phyloP scores from a whole-genome alignment of 306 rosid species.

The Quillaja saponaria region DNA sequence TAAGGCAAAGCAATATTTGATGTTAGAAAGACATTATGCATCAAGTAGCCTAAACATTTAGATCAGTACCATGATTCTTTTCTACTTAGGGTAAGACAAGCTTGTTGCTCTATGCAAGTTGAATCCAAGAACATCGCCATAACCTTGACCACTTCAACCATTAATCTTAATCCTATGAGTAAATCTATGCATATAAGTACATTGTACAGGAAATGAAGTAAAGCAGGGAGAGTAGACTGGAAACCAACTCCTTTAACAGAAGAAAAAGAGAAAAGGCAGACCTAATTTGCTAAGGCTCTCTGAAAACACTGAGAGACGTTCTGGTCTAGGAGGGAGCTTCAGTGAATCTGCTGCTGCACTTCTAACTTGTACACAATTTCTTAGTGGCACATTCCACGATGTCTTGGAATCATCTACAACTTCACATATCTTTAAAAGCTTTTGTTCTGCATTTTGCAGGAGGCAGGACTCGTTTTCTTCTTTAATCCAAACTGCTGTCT shows the following conservation, averaged over 20 bases:
- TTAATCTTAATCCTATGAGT: too few species aligned
- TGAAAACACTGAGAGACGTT: slow-evolving; percentile 67
- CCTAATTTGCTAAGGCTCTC: slow-evolving; percentile 69
- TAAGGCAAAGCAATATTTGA: slow-evolving; percentile 10
- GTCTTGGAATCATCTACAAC: slow-evolving; percentile 56
- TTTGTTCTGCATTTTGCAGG: slow-evolving; percentile 49
- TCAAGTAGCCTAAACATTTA: slow-evolving; percentile 16
- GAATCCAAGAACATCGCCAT: slow-evolving; percentile 10
- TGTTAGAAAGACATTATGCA: slow-evolving; percentile 22
- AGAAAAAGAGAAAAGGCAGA: slow-evolving; percentile 37
- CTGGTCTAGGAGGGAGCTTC: slow-evolving; percentile 60
- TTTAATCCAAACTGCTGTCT: slow-evolving; percentile 96
- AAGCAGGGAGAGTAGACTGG: background rate
- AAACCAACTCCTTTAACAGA: slow-evolving; percentile 23
- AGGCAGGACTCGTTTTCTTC: slow-evolving; percentile 61
- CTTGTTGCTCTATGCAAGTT: slow-evolving; percentile 7
- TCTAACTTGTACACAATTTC: slow-evolving; percentile 59
- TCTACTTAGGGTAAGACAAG: background rate
- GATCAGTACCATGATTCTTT: slow-evolving; percentile 9
- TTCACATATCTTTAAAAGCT: slow-evolving; percentile 65
- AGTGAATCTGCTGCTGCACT: slow-evolving; percentile 42
- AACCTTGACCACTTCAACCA: slow-evolving; percentile 2
- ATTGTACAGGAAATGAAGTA: too few species aligned
- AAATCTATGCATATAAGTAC: too few species aligned
- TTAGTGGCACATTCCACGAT: slow-evolving; percentile 71